phyloP scores from a whole-genome alignment of 2,329 filamentous ascomycete genomes.

The Plectosphaerella sp. region DNA sequence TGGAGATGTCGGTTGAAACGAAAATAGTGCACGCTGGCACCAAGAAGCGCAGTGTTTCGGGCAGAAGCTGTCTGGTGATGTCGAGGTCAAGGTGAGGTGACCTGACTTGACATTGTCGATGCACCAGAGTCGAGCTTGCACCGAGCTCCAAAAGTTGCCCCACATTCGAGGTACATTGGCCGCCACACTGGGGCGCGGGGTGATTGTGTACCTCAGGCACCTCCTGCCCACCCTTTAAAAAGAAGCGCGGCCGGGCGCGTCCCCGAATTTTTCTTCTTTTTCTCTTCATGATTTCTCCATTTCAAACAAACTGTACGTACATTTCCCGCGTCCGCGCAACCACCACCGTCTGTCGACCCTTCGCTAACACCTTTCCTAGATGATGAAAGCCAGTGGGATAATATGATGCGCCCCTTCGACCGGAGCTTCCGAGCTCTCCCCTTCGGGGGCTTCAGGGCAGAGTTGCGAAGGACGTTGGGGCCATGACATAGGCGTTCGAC shows the following conservation, averaged over 20 bases:
- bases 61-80: too few species aligned
- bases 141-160: not conserved
- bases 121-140: not conserved
- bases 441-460: constrained; percentile 86
- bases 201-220: not conserved
- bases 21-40: too few species aligned
- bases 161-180: not conserved
- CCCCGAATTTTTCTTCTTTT: constrained; percentile 37
- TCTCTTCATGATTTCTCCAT: constrained; percentile 90
- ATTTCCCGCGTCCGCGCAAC: constrained; percentile 8
- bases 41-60: too few species aligned
- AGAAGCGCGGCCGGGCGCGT: not conserved
- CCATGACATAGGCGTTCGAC: constrained; percentile 97
- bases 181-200: not conserved
- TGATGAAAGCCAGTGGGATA: constrained; percentile 99
- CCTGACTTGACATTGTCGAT: too few species aligned
- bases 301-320: constrained; percentile 89
- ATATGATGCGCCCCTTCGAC: constrained; percentile 75
- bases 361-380: constrained; percentile 50
- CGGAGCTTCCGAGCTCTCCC: constrained; percentile 77
- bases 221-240: not conserved
- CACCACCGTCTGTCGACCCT: constrained; percentile 2
- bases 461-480: constrained; percentile 58
- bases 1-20: too few species aligned
- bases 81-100: too few species aligned